phyloP scores from a whole-genome alignment of 345 rosid genomes.

The Bruguiera sexangula region DNA sequence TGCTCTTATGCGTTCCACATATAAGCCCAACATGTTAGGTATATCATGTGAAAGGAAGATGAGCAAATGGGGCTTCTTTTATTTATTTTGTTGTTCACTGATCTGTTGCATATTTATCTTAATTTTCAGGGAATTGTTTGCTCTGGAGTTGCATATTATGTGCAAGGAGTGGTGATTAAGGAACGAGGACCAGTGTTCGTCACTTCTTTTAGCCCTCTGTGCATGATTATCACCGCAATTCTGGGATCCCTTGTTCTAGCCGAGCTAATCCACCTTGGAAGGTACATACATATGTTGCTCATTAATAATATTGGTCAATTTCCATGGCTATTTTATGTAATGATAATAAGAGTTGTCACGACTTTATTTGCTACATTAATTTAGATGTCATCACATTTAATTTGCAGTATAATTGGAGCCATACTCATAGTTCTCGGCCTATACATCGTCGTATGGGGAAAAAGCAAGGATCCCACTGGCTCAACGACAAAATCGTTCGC shows the following conservation, averaged over 20 bases:
- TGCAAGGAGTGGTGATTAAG: conserved; percentile 66
- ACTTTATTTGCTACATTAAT: too few relatives aligned
- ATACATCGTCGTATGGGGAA: conserved; percentile 89
- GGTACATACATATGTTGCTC: conserved; percentile 34
- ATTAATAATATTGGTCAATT: too few relatives aligned
- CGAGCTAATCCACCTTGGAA: conserved; percentile 72
- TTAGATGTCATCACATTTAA: too few relatives aligned
- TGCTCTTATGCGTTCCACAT: too few relatives aligned
- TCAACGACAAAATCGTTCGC: conserved; percentile 4
- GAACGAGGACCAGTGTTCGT: conserved; percentile 80
- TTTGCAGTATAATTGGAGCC: conserved; percentile 73
- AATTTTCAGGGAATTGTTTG: conserved; percentile 74
- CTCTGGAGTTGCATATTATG: conserved; percentile 80
- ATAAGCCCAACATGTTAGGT: too few relatives aligned
- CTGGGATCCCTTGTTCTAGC: conserved; percentile 62
- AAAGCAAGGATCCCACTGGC: conserved; percentile 52
- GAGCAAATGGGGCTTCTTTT: neutral
- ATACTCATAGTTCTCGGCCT: conserved; percentile 68
- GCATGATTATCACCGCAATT: conserved; percentile 80
- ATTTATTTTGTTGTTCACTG: neutral
- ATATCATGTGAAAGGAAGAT: neutral
- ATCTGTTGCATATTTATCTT: neutral
- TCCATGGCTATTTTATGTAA: too few relatives aligned
- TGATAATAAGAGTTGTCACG: too few relatives aligned
- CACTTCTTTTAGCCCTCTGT: conserved; percentile 76